A percentile compares a stretch with the other conserved stretches of the same genome.
Conservation (phyloP, 2,329 filamentous ascomycete species). For the Akanthomyces uredinophilus region DNA sequence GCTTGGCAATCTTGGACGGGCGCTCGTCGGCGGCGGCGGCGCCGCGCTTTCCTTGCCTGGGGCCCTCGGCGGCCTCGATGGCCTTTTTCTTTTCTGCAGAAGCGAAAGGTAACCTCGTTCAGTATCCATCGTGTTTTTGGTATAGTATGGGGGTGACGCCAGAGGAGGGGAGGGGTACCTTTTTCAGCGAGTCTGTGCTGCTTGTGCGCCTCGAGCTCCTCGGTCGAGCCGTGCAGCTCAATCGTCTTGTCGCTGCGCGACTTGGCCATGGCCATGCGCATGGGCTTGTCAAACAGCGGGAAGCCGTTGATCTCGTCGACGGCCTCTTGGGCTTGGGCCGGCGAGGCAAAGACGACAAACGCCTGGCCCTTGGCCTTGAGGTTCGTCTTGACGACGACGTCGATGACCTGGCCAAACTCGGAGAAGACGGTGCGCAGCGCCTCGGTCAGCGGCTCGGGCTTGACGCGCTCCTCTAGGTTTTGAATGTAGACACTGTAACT, state of each 20-base stretch:
- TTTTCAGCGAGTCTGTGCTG: slow-evolving; percentile 80
- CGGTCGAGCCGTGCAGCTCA: slow-evolving; percentile 62
- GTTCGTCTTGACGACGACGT: slow-evolving; percentile 84
- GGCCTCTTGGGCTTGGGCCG: slow-evolving; percentile 73
- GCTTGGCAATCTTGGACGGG: slow-evolving; percentile 59
- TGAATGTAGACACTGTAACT: slow-evolving; percentile 59
- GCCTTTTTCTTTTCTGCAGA: slow-evolving; percentile 72
- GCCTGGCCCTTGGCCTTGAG: slow-evolving; percentile 91
- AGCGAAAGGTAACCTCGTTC: too few species aligned
- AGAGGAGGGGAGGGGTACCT: slow-evolving; percentile 46
- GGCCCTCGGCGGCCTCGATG: slow-evolving; percentile 69
- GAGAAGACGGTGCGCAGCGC: slow-evolving; percentile 74
- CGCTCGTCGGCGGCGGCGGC: slow-evolving; percentile 45
- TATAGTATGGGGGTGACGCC: too few species aligned
- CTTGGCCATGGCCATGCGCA: slow-evolving; percentile 77
- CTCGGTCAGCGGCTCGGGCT: slow-evolving; percentile 69
- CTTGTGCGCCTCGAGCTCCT: slow-evolving; percentile 87
- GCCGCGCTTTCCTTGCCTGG: slow-evolving; percentile 67
- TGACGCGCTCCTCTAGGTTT: slow-evolving; percentile 90
- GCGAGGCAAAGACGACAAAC: slow-evolving; percentile 82
- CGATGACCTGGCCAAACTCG: slow-evolving; percentile 80
- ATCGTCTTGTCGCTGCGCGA: slow-evolving; percentile 86
- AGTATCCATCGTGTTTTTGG: background rate
- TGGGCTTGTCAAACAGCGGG: slow-evolving; percentile 85
- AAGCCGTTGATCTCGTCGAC: slow-evolving; percentile 91